Base-by-base conservation (phyloP, 1,284 basidiomycete genomes). In the Pulveroboletus sp. region DNA sequence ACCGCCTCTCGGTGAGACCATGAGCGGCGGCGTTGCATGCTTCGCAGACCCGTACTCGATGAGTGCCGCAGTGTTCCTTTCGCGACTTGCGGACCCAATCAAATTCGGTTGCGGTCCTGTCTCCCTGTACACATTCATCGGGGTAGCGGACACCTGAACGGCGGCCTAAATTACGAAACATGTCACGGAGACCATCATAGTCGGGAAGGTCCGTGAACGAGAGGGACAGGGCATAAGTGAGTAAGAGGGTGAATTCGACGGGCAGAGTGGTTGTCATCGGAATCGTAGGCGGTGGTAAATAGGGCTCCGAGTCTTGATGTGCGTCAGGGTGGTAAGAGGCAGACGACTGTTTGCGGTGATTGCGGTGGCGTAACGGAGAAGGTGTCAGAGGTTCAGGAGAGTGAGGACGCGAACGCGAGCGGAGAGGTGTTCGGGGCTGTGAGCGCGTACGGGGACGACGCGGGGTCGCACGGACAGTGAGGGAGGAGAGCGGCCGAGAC, bases 151-250 rank as follows among this genome's bases (percentile, higher is more conserved):
- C 73, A 0, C 78, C 79, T 25, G 78, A 71, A n/a, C 79, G 75
- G 58, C 74, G 75, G 4, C 81, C 83, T 20, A 86, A 66, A 5
- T 83, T 89, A 35, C 86, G 81, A 79, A 96, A 94, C 52, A 95
- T 81, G 62, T 84, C 84, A 53, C 93, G 81, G 24, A 96, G 79
- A 56, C 92, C 94, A 49, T 87, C 89, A 71, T 96, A 96, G 76
- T 97, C 94, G 15, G 92, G 92, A 48, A 91, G 81, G 76, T 96
- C 94, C 68, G 93, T 92, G 67, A 95, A 96, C 60, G 91, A 88
- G 43, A 96, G 84, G 9, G 86, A 88, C 45, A 94, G 85, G 44
- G 90, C 86, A 75, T 96, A 96, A 60, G 85, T 84, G 74, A 92
- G 91, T 68, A 95, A 84, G 61, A 94, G 85, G 65, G 91, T 90